These are phyloP conservation scores for Trichothecium roseum DNA, from an alignment of 2,329 filamentous ascomycete genomes.

Conservation along the genomic window DNA sequence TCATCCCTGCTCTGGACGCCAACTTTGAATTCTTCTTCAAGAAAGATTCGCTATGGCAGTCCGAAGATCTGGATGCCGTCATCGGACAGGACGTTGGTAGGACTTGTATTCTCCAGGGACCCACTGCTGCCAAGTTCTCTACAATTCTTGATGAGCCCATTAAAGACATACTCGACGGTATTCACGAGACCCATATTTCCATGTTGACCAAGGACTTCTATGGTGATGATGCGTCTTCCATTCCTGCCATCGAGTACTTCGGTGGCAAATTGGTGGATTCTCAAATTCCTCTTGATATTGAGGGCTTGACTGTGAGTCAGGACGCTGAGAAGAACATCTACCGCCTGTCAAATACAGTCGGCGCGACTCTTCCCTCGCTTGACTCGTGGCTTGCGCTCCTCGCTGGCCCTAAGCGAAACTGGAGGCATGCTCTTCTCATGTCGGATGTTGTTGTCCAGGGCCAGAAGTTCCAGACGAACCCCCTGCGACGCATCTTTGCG, in stretches of 20 bases:
- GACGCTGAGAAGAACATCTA: constrained; percentile 73
- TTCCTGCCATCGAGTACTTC: constrained; percentile 90
- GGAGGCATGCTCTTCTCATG: constrained; percentile 90
- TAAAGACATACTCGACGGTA: constrained; percentile 84
- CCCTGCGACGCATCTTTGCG: constrained; percentile 81
- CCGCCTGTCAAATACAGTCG: constrained; percentile 66
- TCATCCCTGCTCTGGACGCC: constrained; percentile 89
- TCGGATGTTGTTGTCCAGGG: constrained; percentile 92
- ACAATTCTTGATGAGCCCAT: constrained; percentile 86
- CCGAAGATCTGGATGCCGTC: constrained; percentile 91
- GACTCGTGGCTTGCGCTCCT: constrained; percentile 84
- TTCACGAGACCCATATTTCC: constrained; percentile 82
- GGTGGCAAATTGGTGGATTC: constrained; percentile 73
- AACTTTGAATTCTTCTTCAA: constrained; percentile 99
- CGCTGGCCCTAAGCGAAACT: constrained; percentile 76
- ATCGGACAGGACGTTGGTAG: constrained; percentile 92
- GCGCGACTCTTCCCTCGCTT: constrained; percentile 62
- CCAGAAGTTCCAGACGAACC: constrained; percentile 95
- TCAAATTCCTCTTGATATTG: constrained; percentile 65
- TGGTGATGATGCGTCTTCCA: constrained; percentile 55
- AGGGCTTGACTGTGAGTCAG: constrained; percentile 75
- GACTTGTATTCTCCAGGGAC: constrained; percentile 93
- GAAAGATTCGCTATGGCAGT: constrained; percentile 99
- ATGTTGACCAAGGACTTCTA: constrained; percentile 74
- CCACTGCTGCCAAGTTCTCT: constrained; percentile 84